Base-by-base conservation (phyloP, 345 rosid species). In the Gossypioides kirkii region DNA sequence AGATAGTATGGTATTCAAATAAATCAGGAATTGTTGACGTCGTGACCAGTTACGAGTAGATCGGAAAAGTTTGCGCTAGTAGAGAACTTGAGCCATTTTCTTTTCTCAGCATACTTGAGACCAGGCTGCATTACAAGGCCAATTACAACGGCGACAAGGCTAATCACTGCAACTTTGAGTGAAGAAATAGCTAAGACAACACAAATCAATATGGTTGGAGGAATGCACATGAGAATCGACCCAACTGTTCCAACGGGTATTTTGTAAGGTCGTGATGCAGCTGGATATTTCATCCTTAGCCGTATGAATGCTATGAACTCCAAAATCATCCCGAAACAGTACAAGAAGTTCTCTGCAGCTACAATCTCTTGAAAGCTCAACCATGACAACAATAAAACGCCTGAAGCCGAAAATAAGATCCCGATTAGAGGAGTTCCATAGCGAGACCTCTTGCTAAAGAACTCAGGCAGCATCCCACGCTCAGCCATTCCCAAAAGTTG, bases 371-470 rank as follows among this genome's bases (percentile, higher is more conserved):
- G 62, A 59, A 59, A 59, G 62, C 62, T 59, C 38, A 59, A 26
- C 62, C 62, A 63, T 41, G 68, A 63, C 45, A 63, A 63, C 26
- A 63, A 63, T 0, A 41, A 10, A 18, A 63, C 68, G 11, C 68
- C 68, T 10, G 68, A 63, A 63, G 68, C 49, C 6, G 68, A 63
- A 41, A 63, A 63, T 41, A 63, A 18, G 45, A 63, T 63, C 47
- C 68, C 68, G 1, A 63, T 63, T 63, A 63, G 49, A 63, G 68
- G 68, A 63, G 68, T 63, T 63, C 68, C 68, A 11, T 63, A 63
- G 26, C 26, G 26, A 41, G 68, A 63, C 38, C 62, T 59, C 62
- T 59, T 59, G 62, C 62, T 26, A 26, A 59, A 59, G n/a, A 59
- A 25, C 62, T 59, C 38, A 13, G 62, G 62, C 2, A 59, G 62